Evolutionary conservation across 2,329 filamentous ascomycete species (phyloP).

Genomic region (Decorospora gaudefroyi): DNA sequence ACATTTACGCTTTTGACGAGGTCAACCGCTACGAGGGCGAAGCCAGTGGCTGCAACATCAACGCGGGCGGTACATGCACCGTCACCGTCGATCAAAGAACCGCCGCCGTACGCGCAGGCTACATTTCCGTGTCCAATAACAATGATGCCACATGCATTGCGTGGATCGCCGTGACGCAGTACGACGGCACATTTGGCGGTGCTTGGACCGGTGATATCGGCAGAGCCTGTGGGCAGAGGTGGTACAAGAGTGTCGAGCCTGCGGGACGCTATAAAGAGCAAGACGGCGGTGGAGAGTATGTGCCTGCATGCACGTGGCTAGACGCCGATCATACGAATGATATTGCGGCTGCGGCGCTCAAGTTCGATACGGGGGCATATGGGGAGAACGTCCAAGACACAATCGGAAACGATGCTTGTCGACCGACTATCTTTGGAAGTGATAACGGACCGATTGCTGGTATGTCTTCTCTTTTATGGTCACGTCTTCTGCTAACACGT

Average conservation of each 20-base stretch:
- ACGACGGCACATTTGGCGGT: slow-evolving; percentile 7
- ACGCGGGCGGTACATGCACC: background rate
- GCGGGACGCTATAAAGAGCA: slow-evolving; percentile 6
- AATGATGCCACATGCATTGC: slow-evolving; percentile 8
- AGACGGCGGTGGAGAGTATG: slow-evolving; percentile 1
- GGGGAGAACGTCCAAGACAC: slow-evolving; percentile 10
- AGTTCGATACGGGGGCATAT: slow-evolving; percentile 13
- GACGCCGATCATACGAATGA: slow-evolving; percentile 16
- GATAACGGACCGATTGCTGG: slow-evolving; percentile 5
- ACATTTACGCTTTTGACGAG: background rate
- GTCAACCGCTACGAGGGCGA: background rate
- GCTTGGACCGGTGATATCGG: slow-evolving; percentile 20
- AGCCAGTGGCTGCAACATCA: background rate
- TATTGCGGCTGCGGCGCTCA: slow-evolving; percentile 10
- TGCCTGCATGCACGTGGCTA: slow-evolving; percentile 19
- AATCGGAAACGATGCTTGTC: slow-evolving; percentile 3
- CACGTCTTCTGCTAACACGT: no score
- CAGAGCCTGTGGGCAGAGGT: slow-evolving; percentile 11
- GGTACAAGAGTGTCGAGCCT: slow-evolving; percentile 8
- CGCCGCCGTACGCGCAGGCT: background rate
- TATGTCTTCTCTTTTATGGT: no score
- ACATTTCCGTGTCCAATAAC: slow-evolving; percentile 1
- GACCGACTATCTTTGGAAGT: slow-evolving; percentile 5
- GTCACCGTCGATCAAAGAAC: background rate
- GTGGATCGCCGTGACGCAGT: slow-evolving; percentile 13